Evolutionary conservation across 1,284 basidiomycete species (phyloP), one percentile per base, ranked within the genome.

Genomic region (Fomitopsis schrenkii): DNA sequence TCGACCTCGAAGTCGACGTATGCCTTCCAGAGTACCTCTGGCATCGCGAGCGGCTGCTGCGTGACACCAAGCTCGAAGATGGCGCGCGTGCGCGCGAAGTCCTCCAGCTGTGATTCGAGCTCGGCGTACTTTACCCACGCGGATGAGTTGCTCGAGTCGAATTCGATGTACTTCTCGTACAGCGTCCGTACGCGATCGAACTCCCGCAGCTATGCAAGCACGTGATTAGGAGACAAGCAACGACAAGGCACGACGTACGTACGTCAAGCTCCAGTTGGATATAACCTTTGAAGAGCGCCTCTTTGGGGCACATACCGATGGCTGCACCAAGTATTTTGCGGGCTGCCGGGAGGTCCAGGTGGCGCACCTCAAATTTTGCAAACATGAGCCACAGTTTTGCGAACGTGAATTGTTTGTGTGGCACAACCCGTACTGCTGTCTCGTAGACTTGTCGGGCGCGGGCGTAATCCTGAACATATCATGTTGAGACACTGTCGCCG

Each of bases 111-210:
- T 0, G 88, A 86, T 77, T 99, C 97, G 44, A 99, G 86, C 72
- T 98, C 95, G 12, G 97, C 95, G 75, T 92, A 99, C 74, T 94
- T 93, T 75, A 99, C 97, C 97, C 97, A 99, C 0, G 94, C 93
- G 1, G 90, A 83, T 10, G 93, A 92, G 74, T 97, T 94, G 22
- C 93, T 88, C 0, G 95, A 84, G 74, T 98, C 95, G 71, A 86
- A 94, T 90, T 95, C 93, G 53, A 98, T 81, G 75, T 95, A 97
- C 74, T 97, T 97, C 72, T 98, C 90, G 72, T 99, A 99, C 22
- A 99, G 79, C 62, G 81, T 91, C 50, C 97, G 86, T 46, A 94
- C 97, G 19, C 94, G 87, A 72, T 99, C 95, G 69, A 99, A 99
- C 77, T 99, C 97, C 63, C 90, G 85, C n/a, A 93, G 80, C 87